Evolutionary conservation across 805 yeast genomes (phyloP), one percentile per base, ranked within the genome.

Genomic region (Wickerhamiella dianesei): DNA sequence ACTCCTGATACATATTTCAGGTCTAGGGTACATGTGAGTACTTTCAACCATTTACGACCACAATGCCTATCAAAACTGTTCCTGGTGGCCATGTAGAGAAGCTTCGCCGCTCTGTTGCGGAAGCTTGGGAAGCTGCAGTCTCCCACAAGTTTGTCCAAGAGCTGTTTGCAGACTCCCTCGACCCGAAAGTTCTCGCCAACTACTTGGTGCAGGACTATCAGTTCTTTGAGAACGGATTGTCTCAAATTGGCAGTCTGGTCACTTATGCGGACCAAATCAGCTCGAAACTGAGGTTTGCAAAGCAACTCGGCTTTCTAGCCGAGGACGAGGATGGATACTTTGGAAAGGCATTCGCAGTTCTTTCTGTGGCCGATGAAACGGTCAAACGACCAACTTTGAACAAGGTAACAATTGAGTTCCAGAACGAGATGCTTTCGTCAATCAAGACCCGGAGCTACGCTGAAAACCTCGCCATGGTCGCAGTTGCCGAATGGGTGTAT

Each of bases 401-500:
- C 4, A 9, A 12, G 4, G 43, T 46, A 25, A 19, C 40, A 5
- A 22, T 36, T 4, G 19, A n/a, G 2, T 39, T 43, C 22, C 35
- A 44, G 20, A 39, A 35, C 4, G 37, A 25, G 6, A 16, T 19
- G 13, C 14, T 19, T 12, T 12, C 14, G 6, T 14, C 41, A 4
- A 19, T 42, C 35, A 2, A 19, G 3, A 21, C 40, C 1, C 4
- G n/a, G 3, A 3, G 21, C n/a, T 51, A 51, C 21, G 46, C 35
- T 5, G 48, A 22, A 4, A 41, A 37, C 35, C 49, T 51, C 22
- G 43, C 48, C 12, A 29, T 48, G 9, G n/a, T 51, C n/a, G 47
- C 41, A 41, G 36, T 48, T 2, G 55, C 44, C 44, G 54, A 51
- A 39, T 40, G 43, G 8, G 42, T 50, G 14, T 51, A 51, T 42